phyloP scores from a whole-genome alignment of 2,329 filamentous ascomycete species.

The Falciphora oryzae region DNA sequence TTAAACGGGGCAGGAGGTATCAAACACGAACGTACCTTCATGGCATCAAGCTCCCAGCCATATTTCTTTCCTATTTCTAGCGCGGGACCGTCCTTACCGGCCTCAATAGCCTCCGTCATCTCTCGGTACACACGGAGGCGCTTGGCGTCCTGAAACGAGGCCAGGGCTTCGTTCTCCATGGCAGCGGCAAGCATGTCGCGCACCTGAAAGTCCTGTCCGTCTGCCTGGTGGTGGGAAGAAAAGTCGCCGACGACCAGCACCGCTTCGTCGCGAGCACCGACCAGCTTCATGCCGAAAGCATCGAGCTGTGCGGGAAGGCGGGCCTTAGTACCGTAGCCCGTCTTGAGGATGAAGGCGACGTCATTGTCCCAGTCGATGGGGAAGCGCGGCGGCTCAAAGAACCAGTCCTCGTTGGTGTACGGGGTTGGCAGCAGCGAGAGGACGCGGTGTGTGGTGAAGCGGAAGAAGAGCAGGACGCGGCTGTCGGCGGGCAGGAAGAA shows the following conservation, averaged over 20 bases:
- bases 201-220: slow-evolving; percentile 26
- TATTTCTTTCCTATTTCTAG: slow-evolving; percentile 30
- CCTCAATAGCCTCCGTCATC: slow-evolving; percentile 32
- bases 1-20: background rate
- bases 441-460: slow-evolving; percentile 20
- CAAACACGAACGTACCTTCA: slow-evolving; percentile 34
- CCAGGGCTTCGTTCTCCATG: slow-evolving; percentile 24
- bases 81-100: slow-evolving; percentile 32
- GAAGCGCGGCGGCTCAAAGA: slow-evolving; percentile 27
- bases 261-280: slow-evolving; percentile 29
- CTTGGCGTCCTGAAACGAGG: slow-evolving; percentile 25
- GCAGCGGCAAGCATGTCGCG: slow-evolving; percentile 34
- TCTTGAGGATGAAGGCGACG: slow-evolving; percentile 48
- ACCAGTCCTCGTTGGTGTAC: slow-evolving; percentile 33
- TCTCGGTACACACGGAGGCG: slow-evolving; percentile 35
- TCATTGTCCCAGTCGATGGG: slow-evolving; percentile 40
- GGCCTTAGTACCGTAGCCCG: slow-evolving; percentile 47
- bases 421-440: slow-evolving; percentile 24
- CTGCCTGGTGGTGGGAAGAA: slow-evolving; percentile 10
- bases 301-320: slow-evolving; percentile 41
- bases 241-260: slow-evolving; percentile 48
- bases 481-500: slow-evolving; percentile 25
- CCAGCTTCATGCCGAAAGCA: slow-evolving; percentile 33
- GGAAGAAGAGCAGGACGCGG: slow-evolving; percentile 20
- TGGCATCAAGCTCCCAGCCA: slow-evolving; percentile 45